Conservation (phyloP, 2,329 filamentous ascomycete species). For the Fusarium sp. region DNA sequence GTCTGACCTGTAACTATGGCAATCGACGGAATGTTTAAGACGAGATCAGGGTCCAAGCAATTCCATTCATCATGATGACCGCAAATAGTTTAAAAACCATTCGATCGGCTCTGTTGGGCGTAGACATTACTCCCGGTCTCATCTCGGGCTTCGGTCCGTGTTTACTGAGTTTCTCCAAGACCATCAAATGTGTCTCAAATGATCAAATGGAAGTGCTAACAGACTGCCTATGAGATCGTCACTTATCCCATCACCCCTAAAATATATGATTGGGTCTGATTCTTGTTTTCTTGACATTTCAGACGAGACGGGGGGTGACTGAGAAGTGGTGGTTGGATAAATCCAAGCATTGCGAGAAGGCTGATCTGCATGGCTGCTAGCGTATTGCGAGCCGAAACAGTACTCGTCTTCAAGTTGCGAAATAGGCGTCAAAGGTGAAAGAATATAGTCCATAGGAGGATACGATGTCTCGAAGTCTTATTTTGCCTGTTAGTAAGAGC, state of each 20-base stretch:
- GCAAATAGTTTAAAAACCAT: accelerated
- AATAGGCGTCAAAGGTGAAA: not conserved
- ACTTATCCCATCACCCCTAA: too few relatives aligned
- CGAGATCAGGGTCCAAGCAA: not conserved
- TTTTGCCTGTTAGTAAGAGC: not conserved
- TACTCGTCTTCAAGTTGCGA: not conserved
- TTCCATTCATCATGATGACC: not conserved
- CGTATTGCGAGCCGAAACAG: not conserved
- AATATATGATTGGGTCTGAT: not conserved
- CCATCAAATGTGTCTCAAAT: not conserved
- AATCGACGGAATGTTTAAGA: not conserved
- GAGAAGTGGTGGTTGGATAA: not conserved
- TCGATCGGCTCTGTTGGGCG: too few relatives aligned
- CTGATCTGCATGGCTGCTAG: not conserved
- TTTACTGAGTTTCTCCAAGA: too few relatives aligned
- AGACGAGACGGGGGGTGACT: not conserved
- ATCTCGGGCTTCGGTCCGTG: not conserved
- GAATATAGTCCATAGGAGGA: not conserved
- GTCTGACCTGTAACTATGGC: not conserved
- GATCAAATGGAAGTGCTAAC: not conserved
- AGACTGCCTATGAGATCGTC: not conserved
- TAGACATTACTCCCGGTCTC: too few relatives aligned
- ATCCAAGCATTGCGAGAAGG: too few relatives aligned
- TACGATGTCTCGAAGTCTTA: not conserved
- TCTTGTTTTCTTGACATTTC: not conserved